Percentiles rank a stretch among this genome's conserved stretches.
phyloP scores from a whole-genome alignment of 1,139 yeast species.

The Geotrichum candidum region DNA sequence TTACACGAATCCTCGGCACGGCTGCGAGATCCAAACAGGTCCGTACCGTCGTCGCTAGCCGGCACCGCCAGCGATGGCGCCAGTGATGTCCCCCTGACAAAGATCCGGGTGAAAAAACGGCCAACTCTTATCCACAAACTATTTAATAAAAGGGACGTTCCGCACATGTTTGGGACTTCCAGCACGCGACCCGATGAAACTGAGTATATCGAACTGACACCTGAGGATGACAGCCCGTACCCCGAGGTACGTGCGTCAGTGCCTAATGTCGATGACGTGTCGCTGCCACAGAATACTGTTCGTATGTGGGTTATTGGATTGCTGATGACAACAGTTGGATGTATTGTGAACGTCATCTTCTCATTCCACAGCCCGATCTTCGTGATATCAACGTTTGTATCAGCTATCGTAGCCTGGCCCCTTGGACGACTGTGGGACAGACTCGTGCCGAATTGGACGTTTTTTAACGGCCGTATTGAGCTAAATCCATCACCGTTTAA shows the following conservation, averaged over 20 bases:
- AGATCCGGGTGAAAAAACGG: background rate
- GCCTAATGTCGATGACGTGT: slow-evolving; percentile 53
- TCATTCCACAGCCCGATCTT: slow-evolving; percentile 55
- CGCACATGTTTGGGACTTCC: background rate
- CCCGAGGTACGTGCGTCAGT: slow-evolving; percentile 69
- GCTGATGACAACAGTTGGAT: slow-evolving; percentile 52
- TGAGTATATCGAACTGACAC: slow-evolving; percentile 11
- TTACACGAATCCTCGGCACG: background rate
- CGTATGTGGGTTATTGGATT: slow-evolving; percentile 54
- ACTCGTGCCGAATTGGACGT: slow-evolving; percentile 43
- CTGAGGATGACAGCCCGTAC: slow-evolving; percentile 30
- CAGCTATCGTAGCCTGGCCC: slow-evolving; percentile 60
- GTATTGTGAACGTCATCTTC: slow-evolving; percentile 56
- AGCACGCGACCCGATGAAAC: background rate
- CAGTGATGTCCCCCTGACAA: background rate
- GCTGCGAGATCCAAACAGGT: background rate
- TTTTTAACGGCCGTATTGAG: slow-evolving; percentile 38
- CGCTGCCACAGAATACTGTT: slow-evolving; percentile 53
- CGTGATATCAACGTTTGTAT: slow-evolving; percentile 48
- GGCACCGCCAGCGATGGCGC: background rate
- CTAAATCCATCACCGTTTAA: slow-evolving; percentile 62
- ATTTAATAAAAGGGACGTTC: background rate
- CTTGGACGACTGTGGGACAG: slow-evolving; percentile 49
- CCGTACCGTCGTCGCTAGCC: background rate
- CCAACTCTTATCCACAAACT: background rate